phyloP scores from a whole-genome alignment of 2,329 filamentous ascomycete species.

The Trichophyton rubrum region DNA sequence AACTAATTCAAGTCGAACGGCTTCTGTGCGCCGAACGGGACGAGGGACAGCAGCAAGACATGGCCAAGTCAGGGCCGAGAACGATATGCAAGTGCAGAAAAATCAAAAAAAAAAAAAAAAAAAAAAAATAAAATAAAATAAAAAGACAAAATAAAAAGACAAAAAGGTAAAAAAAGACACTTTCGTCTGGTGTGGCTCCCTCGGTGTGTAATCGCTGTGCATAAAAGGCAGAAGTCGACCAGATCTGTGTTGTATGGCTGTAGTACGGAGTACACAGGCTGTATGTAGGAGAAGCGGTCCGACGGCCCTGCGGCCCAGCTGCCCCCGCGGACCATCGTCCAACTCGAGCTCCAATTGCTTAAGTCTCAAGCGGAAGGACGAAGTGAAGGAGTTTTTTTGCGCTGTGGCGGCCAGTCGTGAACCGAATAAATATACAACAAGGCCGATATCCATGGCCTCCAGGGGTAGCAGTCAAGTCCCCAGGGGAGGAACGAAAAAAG shows the following conservation, averaged over 20 bases:
- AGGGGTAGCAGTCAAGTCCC: not conserved
- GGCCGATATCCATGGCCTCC: not conserved
- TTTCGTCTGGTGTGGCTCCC: not conserved
- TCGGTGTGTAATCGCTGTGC: not conserved
- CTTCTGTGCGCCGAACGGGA: not conserved
- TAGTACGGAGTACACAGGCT: not conserved
- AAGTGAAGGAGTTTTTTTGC: not conserved
- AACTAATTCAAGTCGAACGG: not conserved
- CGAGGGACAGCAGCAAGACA: not conserved
- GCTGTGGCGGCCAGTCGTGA: not conserved
- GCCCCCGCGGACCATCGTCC: not conserved
- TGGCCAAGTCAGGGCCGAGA: not conserved
- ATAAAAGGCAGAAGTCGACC: not conserved
- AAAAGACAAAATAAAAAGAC: not conserved
- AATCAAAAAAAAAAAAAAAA: not conserved
- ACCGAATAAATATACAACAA: not conserved
- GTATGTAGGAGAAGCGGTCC: not conserved
- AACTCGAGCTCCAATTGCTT: not conserved
- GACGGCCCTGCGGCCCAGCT: not conserved
- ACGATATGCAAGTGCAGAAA: not conserved
- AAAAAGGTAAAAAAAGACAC: not conserved
- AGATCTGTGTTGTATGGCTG: not conserved
- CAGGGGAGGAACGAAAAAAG: not conserved
- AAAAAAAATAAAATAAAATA: no score
- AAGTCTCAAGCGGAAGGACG: not conserved